Evolutionary conservation across 228 moss, liverwort and hornwort species (phyloP).

Genomic region (Sphagnum magellanicum): DNA sequence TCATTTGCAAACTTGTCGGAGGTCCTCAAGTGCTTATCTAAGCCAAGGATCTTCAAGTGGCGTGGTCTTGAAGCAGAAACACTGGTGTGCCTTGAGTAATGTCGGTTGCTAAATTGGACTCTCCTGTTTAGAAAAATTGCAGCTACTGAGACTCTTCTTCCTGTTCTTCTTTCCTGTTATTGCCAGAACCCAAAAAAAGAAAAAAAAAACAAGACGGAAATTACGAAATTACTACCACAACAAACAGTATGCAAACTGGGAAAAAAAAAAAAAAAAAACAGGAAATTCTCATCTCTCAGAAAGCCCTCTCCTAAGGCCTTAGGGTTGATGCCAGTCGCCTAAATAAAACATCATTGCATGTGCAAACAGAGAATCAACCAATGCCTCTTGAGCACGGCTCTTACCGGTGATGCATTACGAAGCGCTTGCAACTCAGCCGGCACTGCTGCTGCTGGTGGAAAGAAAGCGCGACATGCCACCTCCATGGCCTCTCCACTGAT

Average conservation of each 20-base stretch:
- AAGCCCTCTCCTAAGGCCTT: background rate
- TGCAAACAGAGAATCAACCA: background rate
- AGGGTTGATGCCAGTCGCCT: background rate
- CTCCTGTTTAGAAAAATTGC: conserved; percentile 13
- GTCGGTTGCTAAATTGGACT: conserved; percentile 15
- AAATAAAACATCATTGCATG: background rate
- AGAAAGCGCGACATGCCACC: conserved; percentile 29
- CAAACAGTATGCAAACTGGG: background rate
- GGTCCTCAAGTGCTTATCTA: conserved; percentile 16
- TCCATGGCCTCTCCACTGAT: conserved; percentile 15
- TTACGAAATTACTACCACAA: background rate
- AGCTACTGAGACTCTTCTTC: conserved; percentile 2
- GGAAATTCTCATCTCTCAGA: background rate
- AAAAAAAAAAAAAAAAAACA: background rate
- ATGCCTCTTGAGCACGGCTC: background rate
- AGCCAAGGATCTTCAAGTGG: conserved; percentile 17
- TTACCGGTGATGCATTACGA: conserved; percentile 17
- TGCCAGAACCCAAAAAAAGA: background rate
- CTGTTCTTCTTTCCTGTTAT: conserved; percentile 15
- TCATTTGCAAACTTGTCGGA: conserved; percentile 7
- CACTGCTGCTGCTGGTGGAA: conserved; percentile 11
- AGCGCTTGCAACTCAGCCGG: conserved; percentile 11
- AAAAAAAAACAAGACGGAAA: background rate
- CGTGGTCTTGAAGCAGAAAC: conserved; percentile 15
- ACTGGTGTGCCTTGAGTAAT: conserved; percentile 17